Evolutionary conservation across 352 stramenopile species (phyloP).

Genomic region (Stephanocyclus meneghinianus): DNA sequence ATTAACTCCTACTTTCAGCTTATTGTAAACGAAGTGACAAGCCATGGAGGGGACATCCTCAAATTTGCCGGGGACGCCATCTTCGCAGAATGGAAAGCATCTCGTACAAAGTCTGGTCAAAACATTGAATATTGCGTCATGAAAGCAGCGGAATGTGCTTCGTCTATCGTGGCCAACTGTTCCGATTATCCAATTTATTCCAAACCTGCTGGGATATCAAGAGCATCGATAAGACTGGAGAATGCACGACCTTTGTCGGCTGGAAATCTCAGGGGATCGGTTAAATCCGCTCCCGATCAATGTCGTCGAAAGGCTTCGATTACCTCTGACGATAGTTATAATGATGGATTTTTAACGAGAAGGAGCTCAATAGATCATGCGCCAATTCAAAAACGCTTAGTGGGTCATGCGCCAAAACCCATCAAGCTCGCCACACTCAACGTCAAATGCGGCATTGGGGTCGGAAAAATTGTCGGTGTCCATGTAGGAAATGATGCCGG

Average conservation of each 20-base stretch:
- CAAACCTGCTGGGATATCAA: conserved; percentile 23
- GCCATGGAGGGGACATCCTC: conserved; percentile 71
- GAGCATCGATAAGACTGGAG: not conserved
- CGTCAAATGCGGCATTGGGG: conserved; percentile 68
- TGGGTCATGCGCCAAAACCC: not conserved
- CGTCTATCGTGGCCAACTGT: conserved; percentile 62
- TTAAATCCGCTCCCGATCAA: not conserved
- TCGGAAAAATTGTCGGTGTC: conserved; percentile 52
- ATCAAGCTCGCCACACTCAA: conserved; percentile 51
- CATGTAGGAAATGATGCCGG: conserved; percentile 62
- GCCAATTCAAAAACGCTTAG: not conserved
- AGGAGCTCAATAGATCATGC: conserved; percentile 1
- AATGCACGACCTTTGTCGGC: not conserved
- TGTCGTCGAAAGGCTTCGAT: conserved; percentile 1
- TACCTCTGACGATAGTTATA: not conserved
- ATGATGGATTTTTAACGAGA: not conserved
- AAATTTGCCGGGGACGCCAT: conserved; percentile 83
- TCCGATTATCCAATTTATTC: conserved; percentile 55
- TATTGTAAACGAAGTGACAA: conserved; percentile 67
- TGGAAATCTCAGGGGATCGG: not conserved
- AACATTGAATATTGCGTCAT: conserved; percentile 49
- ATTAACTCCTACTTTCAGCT: conserved; percentile 80
- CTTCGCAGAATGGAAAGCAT: conserved; percentile 71
- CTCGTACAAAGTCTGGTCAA: conserved; percentile 5
- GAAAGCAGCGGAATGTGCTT: conserved; percentile 46